Conservation (phyloP, 2,329 filamentous ascomycete species). For the Cladobotryum protrusum region DNA sequence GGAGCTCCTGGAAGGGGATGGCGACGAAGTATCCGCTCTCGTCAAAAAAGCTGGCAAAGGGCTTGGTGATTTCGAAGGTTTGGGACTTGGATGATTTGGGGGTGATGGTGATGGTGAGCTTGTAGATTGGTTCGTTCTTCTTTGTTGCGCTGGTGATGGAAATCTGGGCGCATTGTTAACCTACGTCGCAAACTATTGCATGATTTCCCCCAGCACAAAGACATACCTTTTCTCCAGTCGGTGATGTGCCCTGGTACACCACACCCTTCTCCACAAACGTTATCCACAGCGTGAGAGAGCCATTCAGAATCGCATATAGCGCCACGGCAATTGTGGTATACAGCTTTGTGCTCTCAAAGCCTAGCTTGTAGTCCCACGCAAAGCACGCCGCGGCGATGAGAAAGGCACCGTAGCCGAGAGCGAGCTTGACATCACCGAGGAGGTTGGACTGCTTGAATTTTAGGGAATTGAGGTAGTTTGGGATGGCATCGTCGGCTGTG, state of each 20-base stretch:
- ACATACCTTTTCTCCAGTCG: constrained; percentile 60
- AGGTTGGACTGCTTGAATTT: constrained; percentile 76
- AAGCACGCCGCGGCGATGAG: constrained; percentile 76
- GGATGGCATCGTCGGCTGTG: constrained; percentile 89
- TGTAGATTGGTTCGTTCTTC: constrained; percentile 78
- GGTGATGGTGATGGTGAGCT: constrained; percentile 58
- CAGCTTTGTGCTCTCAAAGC: constrained; percentile 78
- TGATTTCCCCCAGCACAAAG: background rate
- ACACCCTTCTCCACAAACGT: constrained; percentile 73
- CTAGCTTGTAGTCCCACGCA: constrained; percentile 83
- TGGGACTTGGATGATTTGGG: constrained; percentile 31
- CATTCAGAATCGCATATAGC: constrained; percentile 74
- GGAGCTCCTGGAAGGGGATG: constrained; percentile 70
- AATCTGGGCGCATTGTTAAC: constrained; percentile 46
- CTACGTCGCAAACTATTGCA: background rate
- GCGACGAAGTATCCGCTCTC: constrained; percentile 63
- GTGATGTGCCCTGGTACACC: constrained; percentile 68
- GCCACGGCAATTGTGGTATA: constrained; percentile 76
- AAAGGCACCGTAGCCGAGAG: constrained; percentile 77
- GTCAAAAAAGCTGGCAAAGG: constrained; percentile 76
- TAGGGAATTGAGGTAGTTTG: constrained; percentile 86
- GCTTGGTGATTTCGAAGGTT: constrained; percentile 50
- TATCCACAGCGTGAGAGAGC: constrained; percentile 75
- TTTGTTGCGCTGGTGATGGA: constrained; percentile 64
- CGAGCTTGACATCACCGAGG: constrained; percentile 75